Evolutionary conservation across 2,329 filamentous ascomycete species (phyloP).

Genomic region (Gliomastix tumulicola): DNA sequence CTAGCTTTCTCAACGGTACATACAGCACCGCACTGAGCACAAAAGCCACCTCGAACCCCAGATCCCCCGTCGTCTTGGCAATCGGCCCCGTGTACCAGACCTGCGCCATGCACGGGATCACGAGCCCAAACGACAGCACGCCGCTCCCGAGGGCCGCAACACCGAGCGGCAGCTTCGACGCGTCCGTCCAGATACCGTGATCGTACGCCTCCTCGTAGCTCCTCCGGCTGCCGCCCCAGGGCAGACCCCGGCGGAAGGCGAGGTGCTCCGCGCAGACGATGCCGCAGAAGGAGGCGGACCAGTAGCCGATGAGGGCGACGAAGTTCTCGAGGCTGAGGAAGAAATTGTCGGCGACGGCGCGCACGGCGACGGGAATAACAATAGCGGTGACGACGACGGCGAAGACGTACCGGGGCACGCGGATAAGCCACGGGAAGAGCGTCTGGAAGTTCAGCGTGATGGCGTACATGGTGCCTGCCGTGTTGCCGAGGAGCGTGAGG

Average conservation of each 20-base stretch:
- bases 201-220: constrained; percentile 37
- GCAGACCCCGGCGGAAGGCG: constrained; percentile 30
- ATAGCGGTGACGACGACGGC: constrained; percentile 50
- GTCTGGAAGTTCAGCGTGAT: constrained; percentile 60
- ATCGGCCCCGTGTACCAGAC: constrained; percentile 57
- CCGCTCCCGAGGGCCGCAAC: constrained; percentile 38
- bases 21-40: constrained; percentile 40
- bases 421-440: constrained; percentile 46
- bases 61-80: constrained; percentile 52
- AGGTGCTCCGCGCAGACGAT: constrained; percentile 41
- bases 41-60: constrained; percentile 60
- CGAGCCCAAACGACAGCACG: constrained; percentile 37
- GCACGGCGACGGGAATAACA: constrained; percentile 51
- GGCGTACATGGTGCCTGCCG: constrained; percentile 53
- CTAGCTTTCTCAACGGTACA: constrained; percentile 36
- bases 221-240: background rate
- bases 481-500: constrained; percentile 51
- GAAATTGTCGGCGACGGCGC: constrained; percentile 44
- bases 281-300: constrained; percentile 47
- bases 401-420: constrained; percentile 50
- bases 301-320: constrained; percentile 50
- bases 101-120: constrained; percentile 54
- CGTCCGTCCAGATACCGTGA: constrained; percentile 38
- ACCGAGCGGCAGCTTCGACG: constrained; percentile 34
- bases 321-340: constrained; percentile 52